Evolutionary conservation across 345 rosid genomes (phyloP).

Genomic region (Murraya koenigii): DNA sequence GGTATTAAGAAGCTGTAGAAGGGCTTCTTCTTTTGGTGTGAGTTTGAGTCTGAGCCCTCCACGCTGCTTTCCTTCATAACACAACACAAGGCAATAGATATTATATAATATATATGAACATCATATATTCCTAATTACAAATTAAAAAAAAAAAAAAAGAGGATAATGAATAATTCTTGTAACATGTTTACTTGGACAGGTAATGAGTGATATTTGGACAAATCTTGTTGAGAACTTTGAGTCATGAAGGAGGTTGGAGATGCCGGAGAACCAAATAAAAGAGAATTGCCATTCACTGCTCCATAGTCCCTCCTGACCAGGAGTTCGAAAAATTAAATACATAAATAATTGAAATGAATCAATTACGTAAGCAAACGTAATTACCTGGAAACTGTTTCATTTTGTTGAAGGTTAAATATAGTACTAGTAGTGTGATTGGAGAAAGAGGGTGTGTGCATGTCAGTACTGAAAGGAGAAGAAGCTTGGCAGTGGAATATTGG

Average conservation of each 20-base stretch:
- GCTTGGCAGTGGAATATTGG: slow-evolving; percentile 5
- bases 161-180: not conserved
- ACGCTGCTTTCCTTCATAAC: slow-evolving; percentile 27
- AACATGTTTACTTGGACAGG: slow-evolving; percentile 27
- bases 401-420: slow-evolving; percentile 24
- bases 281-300: slow-evolving; percentile 26
- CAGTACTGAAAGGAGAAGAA: slow-evolving; percentile 12
- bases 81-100: no score
- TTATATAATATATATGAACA: not conserved
- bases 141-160: not conserved
- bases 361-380: slow-evolving; percentile 6
- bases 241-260: slow-evolving; percentile 16
- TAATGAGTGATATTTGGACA: slow-evolving; percentile 9
- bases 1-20: slow-evolving; percentile 41
- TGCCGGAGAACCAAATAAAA: slow-evolving; percentile 33
- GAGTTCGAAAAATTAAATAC: not conserved
- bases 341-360: not conserved
- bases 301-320: slow-evolving; percentile 27
- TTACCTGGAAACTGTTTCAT: slow-evolving; percentile 29
- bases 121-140: not conserved
- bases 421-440: not conserved
- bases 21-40: slow-evolving; percentile 21
- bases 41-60: slow-evolving; percentile 17
- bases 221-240: slow-evolving; percentile 25
- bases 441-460: slow-evolving; percentile 15